These are phyloP conservation scores for Tolypocladium album DNA, from an alignment of 2,329 filamentous ascomycete species.

Conservation along the genomic window DNA sequence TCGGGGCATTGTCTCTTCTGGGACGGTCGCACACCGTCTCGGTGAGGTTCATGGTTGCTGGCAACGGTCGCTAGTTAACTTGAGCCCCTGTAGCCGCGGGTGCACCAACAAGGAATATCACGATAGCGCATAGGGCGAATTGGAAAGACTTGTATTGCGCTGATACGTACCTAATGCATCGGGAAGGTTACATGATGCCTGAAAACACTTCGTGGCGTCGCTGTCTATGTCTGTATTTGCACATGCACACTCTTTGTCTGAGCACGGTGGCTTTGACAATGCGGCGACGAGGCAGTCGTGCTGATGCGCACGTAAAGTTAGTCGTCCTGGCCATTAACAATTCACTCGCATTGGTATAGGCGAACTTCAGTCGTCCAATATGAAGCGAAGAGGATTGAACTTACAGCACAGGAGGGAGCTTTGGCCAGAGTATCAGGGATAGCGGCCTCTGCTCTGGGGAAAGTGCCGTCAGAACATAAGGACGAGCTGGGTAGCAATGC, in stretches of 20 bases:
- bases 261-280: background rate
- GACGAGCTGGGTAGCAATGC: conserved; percentile 13
- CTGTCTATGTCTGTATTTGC: background rate
- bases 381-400: background rate
- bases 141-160: too few relatives aligned
- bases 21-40: background rate
- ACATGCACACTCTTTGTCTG: background rate
- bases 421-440: background rate
- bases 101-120: background rate
- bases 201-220: background rate
- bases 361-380: background rate
- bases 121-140: too few relatives aligned
- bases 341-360: background rate
- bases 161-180: background rate
- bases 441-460: background rate
- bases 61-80: background rate
- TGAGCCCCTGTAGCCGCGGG: background rate
- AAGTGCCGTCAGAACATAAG: background rate
- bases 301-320: background rate
- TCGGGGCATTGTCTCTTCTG: background rate
- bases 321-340: background rate
- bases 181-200: background rate
- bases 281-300: background rate
- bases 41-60: background rate
- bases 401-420: background rate